phyloP scores from a whole-genome alignment of 441 rosid genomes.

The Isatis lusitanica region DNA sequence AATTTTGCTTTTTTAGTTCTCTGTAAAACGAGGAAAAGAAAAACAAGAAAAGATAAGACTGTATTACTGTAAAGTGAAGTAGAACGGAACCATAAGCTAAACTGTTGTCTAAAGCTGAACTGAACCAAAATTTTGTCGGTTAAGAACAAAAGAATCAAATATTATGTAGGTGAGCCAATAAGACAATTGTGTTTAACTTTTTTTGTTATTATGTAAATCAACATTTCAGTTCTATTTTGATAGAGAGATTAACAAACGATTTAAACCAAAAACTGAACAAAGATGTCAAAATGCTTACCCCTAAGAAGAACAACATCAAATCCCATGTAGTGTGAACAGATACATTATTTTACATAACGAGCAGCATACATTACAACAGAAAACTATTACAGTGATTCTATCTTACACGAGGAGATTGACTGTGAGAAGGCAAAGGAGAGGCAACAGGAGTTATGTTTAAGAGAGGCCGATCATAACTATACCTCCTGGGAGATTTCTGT shows the following conservation, averaged over 20 bases:
- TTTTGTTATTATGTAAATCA: background rate
- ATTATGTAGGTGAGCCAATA: background rate
- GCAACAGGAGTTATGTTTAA: slow-evolving; percentile 40
- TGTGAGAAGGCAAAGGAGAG: slow-evolving; percentile 43
- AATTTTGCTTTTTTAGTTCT: background rate
- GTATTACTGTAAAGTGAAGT: background rate
- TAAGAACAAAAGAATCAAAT: background rate
- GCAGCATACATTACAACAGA: slow-evolving; percentile 12
- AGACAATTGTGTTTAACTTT: too few relatives aligned
- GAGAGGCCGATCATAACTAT: slow-evolving; percentile 43
- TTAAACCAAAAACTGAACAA: background rate
- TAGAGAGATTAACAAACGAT: background rate
- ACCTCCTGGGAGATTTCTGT: slow-evolving; percentile 43
- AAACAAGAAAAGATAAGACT: background rate
- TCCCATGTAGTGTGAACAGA: background rate
- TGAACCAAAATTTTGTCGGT: background rate
- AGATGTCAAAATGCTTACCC: background rate
- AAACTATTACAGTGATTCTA: slow-evolving; percentile 28
- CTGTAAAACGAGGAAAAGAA: background rate
- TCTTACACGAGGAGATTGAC: slow-evolving; percentile 50
- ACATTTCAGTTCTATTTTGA: background rate
- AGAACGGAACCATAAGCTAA: background rate
- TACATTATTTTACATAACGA: slow-evolving; percentile 9
- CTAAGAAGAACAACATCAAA: background rate
- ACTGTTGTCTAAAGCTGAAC: background rate